A percentile compares a stretch with the other conserved stretches of the same genome.
These are phyloP conservation scores for Volvox africanus DNA, from an alignment of 139 green algal genomes.

Conservation along the genomic window DNA sequence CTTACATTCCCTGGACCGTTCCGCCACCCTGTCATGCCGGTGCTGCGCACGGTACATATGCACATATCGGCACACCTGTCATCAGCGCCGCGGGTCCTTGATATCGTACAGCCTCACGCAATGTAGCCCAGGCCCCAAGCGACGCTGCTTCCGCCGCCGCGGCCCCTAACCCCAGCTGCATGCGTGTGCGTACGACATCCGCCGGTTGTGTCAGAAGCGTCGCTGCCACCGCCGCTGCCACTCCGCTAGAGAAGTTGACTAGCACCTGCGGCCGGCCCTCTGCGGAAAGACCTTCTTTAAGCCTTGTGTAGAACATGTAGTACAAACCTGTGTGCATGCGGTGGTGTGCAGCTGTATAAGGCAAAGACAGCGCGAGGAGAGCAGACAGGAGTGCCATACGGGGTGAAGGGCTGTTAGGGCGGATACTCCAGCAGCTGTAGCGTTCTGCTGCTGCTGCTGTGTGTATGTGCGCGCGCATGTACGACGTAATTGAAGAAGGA, in stretches of 20 bases:
- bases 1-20: too few relatives aligned
- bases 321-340: conserved; percentile 79
- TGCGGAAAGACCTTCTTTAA: conserved; percentile 4
- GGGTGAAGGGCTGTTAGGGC: too few relatives aligned
- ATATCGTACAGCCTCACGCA: conserved; percentile 4
- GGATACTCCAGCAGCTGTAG: too few relatives aligned
- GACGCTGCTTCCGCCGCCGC: neutral
- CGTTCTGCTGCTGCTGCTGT: too few relatives aligned
- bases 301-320: conserved; percentile 92
- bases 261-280: conserved; percentile 34
- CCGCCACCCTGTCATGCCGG: too few relatives aligned
- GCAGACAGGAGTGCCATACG: too few relatives aligned
- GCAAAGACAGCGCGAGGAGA: too few relatives aligned
- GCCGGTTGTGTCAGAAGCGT: conserved; percentile 90
- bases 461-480: too few relatives aligned
- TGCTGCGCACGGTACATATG: too few relatives aligned
- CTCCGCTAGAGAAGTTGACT: conserved; percentile 82
- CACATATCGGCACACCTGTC: conserved; percentile 26
- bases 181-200: conserved; percentile 87
- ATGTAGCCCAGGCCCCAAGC: neutral
- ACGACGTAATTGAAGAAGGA: too few relatives aligned
- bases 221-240: conserved; percentile 79
- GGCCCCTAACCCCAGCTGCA: conserved; percentile 74
- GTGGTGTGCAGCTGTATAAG: too few relatives aligned
- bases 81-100: conserved; percentile 39